Base-by-base conservation (phyloP, 129 eudicot species). In the Ambrosia trifida region DNA sequence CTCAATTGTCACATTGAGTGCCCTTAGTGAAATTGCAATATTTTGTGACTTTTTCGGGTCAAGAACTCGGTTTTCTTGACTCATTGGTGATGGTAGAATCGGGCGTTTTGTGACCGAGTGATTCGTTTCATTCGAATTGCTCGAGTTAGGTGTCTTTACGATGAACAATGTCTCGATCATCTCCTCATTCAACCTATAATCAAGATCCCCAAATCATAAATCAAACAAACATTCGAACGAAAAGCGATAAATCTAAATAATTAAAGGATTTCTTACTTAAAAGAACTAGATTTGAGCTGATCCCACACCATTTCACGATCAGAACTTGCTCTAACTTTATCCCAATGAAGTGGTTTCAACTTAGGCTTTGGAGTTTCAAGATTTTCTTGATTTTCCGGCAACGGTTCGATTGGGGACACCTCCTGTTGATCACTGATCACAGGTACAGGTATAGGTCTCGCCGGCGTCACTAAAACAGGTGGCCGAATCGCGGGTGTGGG, bases 221-320 rank as follows among this genome's bases (percentile, higher is more conserved):
- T 31, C 17, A 63, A n/a, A 36, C 0, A 47, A 31, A 11, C 4
- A 11, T 45, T 2, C 4, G 14, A 68, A 38, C 2, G 43, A 30
- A 60, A 62, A 36, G n/a, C 0, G 13, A 68, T 14, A 24, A 33
- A 45, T 73, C 64, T 10, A 31, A 17, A 18, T 4, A 46, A 63
- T 6, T 1, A 0, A 11, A 7, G 0, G 40, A 5, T 28, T 14
- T 38, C 88, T 49, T 90, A 95, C 99, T 90, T 95, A 47, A 95
- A 95, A 0, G 99, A 95, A 77, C 99, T 95, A 2, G 89, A 85
- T 76, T 84, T 87, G 46, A 95, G 99, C 57, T 95, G 99, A 88
- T 95, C 99, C 99, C 99, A 95, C 77, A 95, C 99, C 86, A 86
- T 95, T 75, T 95, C 99, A 38, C 94, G 84, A 79, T 95, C 97